Percentiles rank a stretch among this genome's conserved stretches.
These are phyloP conservation scores for Fusarium humuli DNA, from an alignment of 2,329 filamentous ascomycete species.

Conservation along the genomic window DNA sequence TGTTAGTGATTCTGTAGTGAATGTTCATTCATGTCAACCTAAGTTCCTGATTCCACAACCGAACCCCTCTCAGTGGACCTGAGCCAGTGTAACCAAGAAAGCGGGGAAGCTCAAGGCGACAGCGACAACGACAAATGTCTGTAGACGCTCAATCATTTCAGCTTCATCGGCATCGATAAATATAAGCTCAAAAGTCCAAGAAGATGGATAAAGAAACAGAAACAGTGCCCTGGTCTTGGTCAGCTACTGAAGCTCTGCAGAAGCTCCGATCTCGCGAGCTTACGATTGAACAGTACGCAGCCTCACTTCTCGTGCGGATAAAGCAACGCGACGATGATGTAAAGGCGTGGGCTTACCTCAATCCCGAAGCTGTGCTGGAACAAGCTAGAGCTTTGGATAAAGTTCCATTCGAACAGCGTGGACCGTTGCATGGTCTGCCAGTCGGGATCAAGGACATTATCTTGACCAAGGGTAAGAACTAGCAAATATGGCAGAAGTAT, in stretches of 20 bases:
- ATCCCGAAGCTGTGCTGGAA: conserved; percentile 57
- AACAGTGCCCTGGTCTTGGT: conserved; percentile 41
- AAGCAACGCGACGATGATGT: conserved; percentile 56
- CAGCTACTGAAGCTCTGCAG: conserved; percentile 56
- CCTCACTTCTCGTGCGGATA: conserved; percentile 60
- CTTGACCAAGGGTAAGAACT: conserved; percentile 61
- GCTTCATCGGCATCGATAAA: not conserved
- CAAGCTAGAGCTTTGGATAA: conserved; percentile 63
- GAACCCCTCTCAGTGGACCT: conserved; percentile 18
- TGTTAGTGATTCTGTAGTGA: not conserved
- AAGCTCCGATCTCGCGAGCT: conserved; percentile 55
- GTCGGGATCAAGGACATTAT: conserved; percentile 71
- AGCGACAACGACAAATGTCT: not conserved
- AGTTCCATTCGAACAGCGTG: conserved; percentile 59
- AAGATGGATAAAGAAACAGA: rapidly evolving
- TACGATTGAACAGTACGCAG: conserved; percentile 63
- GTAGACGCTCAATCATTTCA: not conserved
- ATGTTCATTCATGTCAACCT: not conserved
- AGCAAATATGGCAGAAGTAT: too few relatives aligned
- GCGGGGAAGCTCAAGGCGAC: conserved; percentile 9
- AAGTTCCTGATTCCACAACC: conserved; percentile 2
- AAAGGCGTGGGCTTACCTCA: conserved; percentile 63
- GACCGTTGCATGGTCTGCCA: conserved; percentile 67
- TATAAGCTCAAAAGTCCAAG: not conserved
- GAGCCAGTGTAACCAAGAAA: not conserved